phyloP scores from a whole-genome alignment of 306 rosid genomes.

The Dalbergia oliveri region DNA sequence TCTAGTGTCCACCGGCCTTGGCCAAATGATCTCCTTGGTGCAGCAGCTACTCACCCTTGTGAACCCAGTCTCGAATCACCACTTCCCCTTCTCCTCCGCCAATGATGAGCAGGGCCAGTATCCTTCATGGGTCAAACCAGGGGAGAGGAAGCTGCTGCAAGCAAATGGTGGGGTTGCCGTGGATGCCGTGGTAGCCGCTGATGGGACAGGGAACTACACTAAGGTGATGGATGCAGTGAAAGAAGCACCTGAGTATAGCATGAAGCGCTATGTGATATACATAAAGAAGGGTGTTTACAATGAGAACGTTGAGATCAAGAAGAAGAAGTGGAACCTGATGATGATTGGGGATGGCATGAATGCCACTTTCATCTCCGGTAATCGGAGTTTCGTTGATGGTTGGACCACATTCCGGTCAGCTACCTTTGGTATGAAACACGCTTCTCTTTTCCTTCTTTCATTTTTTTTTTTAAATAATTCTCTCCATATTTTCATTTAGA shows the following conservation, averaged over 20 bases:
- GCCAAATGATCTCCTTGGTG: conserved; percentile 65
- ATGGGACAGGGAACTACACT: conserved; percentile 78
- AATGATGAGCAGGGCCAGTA: conserved; percentile 23
- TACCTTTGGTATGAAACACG: conserved; percentile 72
- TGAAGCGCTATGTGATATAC: conserved; percentile 71
- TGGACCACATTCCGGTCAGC: conserved; percentile 96
- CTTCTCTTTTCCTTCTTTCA: no score
- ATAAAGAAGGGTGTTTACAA: conserved; percentile 73
- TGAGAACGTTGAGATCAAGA: conserved; percentile 93
- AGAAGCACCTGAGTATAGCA: conserved; percentile 74
- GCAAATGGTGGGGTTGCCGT: conserved; percentile 47
- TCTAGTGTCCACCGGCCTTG: conserved; percentile 58
- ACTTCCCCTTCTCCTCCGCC: not conserved
- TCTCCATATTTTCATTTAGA: not conserved
- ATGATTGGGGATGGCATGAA: conserved; percentile 87
- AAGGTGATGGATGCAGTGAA: conserved; percentile 72
- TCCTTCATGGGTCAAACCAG: conserved; percentile 69
- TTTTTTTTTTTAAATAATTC: no score
- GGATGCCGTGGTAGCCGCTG: conserved; percentile 66
- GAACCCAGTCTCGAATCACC: conserved; percentile 42
- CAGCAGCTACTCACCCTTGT: conserved; percentile 68
- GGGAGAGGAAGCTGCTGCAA: conserved; percentile 66
- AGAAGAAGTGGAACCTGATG: conserved; percentile 93
- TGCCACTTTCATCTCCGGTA: conserved; percentile 71
- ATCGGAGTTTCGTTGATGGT: conserved; percentile 75